phyloP scores from a whole-genome alignment of 352 stramenopile genomes.

The Salisapilia sapeloensis region DNA sequence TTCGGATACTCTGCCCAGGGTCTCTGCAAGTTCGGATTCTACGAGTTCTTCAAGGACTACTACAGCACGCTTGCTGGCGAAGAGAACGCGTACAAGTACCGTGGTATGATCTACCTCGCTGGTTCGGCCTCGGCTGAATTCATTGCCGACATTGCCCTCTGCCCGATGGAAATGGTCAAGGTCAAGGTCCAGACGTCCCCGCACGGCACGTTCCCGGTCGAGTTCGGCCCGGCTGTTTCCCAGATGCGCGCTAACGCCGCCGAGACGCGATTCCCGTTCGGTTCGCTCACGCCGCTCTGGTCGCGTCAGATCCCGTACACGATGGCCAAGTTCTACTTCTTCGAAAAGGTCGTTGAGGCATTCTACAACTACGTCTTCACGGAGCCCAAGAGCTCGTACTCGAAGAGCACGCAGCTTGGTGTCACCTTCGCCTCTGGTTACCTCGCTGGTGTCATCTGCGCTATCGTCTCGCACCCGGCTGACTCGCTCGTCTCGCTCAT shows the following conservation, averaged over 20 bases:
- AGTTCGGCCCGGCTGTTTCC: conserved; percentile 72
- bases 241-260: conserved; percentile 81
- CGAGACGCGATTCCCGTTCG: conserved; percentile 84
- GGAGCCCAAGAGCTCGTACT: conserved; percentile 82
- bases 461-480: conserved; percentile 98
- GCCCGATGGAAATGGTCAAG: conserved; percentile 92
- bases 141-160: conserved; percentile 87
- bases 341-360: conserved; percentile 79
- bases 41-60: conserved; percentile 92
- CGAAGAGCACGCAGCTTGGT: conserved; percentile 88
- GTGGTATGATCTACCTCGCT: conserved; percentile 82
- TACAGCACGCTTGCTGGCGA: conserved; percentile 84
- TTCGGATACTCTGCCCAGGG: conserved; percentile 86
- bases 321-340: conserved; percentile 99
- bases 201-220: conserved; percentile 76
- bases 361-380: conserved; percentile 86
- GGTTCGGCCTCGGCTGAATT: conserved; percentile 89
- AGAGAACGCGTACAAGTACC: conserved; percentile 88
- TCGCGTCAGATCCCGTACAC: conserved; percentile 96
- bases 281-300: conserved; percentile 81
- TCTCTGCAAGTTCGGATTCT: conserved; percentile 89
- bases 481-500: conserved; percentile 98
- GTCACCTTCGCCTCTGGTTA: conserved; percentile 97
- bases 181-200: conserved; percentile 87
- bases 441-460: conserved; percentile 97